These are phyloP conservation scores for Penicillium salamii DNA, from an alignment of 495 filamentous ascomycete species.

Conservation along the genomic window DNA sequence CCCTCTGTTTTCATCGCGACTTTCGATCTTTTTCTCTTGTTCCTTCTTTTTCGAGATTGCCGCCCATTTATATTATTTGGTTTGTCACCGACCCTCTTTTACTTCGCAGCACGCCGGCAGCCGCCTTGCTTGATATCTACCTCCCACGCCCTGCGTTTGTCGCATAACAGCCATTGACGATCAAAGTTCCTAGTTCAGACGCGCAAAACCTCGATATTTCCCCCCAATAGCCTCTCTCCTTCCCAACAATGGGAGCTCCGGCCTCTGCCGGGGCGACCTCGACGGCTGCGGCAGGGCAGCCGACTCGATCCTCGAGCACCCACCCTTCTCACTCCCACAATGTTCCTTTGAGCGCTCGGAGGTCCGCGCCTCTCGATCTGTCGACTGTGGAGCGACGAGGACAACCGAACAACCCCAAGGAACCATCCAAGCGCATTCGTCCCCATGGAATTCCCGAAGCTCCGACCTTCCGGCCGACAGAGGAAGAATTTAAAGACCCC, in stretches of 20 bases:
- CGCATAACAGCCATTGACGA: constrained; percentile 4
- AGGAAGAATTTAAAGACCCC: constrained; percentile 93
- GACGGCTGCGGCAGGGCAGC: constrained; percentile 36
- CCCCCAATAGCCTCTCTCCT: not conserved
- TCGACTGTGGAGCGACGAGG: constrained; percentile 89
- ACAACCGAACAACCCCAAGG: constrained; percentile 68
- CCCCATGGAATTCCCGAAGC: constrained; percentile 86
- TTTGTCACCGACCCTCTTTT: constrained; percentile 1
- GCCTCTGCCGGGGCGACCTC: constrained; percentile 45
- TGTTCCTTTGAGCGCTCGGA: constrained; percentile 66
- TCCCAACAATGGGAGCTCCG: constrained; percentile 50
- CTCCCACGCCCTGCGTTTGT: constrained; percentile 3
- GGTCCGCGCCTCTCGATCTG: constrained; percentile 74
- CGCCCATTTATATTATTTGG: not conserved
- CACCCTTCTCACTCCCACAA: constrained; percentile 51
- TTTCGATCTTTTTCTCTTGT: constrained; percentile 6
- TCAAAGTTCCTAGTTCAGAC: constrained; percentile 4
- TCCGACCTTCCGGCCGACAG: constrained; percentile 84
- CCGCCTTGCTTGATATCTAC: constrained; percentile 4
- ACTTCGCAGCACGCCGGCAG: constrained; percentile 2
- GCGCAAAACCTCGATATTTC: constrained; percentile 10
- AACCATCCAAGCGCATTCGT: constrained; percentile 70
- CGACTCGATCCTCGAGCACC: constrained; percentile 42
- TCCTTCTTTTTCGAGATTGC: not conserved
- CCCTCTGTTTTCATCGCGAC: constrained; percentile 10